Evolutionary conservation across 441 rosid genomes (phyloP), one percentile per base, ranked within the genome.

Genomic region (Gossypium laxum): DNA sequence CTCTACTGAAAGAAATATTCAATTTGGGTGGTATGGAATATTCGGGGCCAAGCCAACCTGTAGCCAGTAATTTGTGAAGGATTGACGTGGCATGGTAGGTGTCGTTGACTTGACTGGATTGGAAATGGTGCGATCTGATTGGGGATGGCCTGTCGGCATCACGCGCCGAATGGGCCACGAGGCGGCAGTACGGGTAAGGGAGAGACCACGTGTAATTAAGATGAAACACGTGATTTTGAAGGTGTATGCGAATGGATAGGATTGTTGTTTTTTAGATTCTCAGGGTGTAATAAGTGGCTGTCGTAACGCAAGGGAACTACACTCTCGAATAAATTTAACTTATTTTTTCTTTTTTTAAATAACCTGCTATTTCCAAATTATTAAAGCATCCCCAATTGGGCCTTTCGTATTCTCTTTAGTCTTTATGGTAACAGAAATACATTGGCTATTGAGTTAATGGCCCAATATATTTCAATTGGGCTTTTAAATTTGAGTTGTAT

Each of bases 1-100:
- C 45, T 19, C 34, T 30, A 14, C 8, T 50, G 21, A 56, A 51
- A 17, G 22, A 51, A 17, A 54, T 34, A 70, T 73, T 77, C 81
- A 67, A 38, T 73, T 72, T 59, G 68, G 61, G 71, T 43, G 75
- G 77, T 5, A 15, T 68, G 66, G 86, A 78, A 77, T 79, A 77
- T 80, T 77, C 82, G 69, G 59, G 45, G 45, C 45, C 45, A 38
- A 38, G 45, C 2, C 12, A 5, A 14, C 28, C 55, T 69, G 69
- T 17, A 55, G 14, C 38, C 11, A 34, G 5, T 1, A n/a, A n/a
- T 52, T 32, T 48, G 75, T 17, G 52, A 1, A 17, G 5, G 4
- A 8, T 52, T 8, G 24, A 76, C 80, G 82, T 75, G 79, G 76
- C 30, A 3, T 0, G 0, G 1, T 61, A 0, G 0, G 0, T 1